These are phyloP conservation scores for Jasminum sambac DNA, from an alignment of 257 asterid genomes.

Conservation along the genomic window DNA sequence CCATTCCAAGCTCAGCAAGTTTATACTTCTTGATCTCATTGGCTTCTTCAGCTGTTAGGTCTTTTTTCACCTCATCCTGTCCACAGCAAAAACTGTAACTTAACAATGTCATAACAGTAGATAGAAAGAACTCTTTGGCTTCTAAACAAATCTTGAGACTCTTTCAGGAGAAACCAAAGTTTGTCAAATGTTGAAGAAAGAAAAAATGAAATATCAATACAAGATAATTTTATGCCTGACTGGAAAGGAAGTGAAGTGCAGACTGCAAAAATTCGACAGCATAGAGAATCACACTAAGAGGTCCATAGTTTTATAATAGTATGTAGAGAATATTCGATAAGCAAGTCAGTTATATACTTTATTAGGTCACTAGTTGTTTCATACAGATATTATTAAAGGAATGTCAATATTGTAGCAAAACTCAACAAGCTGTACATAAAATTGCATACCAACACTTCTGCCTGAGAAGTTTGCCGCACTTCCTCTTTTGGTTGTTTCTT, in stretches of 20 bases:
- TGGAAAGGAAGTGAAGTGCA: background rate
- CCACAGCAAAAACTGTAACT: background rate
- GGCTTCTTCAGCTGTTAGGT: conserved; percentile 75
- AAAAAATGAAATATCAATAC: background rate
- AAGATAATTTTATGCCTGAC: background rate
- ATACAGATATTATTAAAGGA: background rate
- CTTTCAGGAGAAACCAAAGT: background rate
- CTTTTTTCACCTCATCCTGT: conserved; percentile 84
- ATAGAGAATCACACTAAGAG: background rate
- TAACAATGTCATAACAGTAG: background rate
- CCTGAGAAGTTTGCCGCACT: conserved; percentile 63
- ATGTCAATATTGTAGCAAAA: background rate
- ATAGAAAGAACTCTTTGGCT: background rate
- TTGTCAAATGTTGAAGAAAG: background rate
- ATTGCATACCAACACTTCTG: conserved; percentile 65
- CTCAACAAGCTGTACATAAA: conserved; percentile 2
- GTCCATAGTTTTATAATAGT: too few species aligned
- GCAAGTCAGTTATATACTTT: background rate
- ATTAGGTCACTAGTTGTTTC: background rate
- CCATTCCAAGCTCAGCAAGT: conserved; percentile 93
- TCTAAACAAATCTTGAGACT: background rate
- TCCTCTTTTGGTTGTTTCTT: conserved; percentile 79
- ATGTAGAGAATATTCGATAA: background rate
- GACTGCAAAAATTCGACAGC: background rate
- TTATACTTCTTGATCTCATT: conserved; percentile 65